Base-by-base conservation (phyloP, 106 monocot species). In the Vanilla planifolia region DNA sequence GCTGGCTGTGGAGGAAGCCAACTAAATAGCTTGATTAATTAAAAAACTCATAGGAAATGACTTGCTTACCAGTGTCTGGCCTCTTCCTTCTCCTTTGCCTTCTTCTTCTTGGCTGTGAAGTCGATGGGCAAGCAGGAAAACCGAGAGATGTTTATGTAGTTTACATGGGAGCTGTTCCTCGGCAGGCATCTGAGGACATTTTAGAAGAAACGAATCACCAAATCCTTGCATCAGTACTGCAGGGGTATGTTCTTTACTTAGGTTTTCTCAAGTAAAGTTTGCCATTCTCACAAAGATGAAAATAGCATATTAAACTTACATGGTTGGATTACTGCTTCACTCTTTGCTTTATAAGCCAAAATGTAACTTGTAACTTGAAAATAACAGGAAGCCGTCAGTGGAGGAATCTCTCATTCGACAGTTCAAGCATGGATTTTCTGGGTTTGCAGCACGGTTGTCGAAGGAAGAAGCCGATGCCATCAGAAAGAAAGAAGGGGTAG, bases 391-490 rank as follows among this genome's bases (percentile, higher is more conserved):
- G 52, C 29, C 17, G 17, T 5, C 24, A 0, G 63, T 64, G 3
- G 71, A 81, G 33, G 74, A 55, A 26, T 67, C 41, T 7, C 67
- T 92, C 21, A 6, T 86, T 4, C 68, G 67, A 16, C 68, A 73
- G 10, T 92, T 86, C 59, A 75, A 69, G 26, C 53, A 77, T 37
- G 80, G 79, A 0, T 92, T 92, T 74, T 83, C 86, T 1, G 91
- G 91, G 6, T 92, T 92, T 30, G 83, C 80, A 0, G 91, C 80
- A 0, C 68, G 68, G 47, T 24, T 92, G 26, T 48, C 79, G 0
- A 46, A 71, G 60, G 62, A 66, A 19, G 86, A 92, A 57, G 86
- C 82, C 1, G 19, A 36, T 0, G 72, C 77, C 55, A 67, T 89
- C 29, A 39, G 69, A 27, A 55, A 60, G 44, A 77, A 71, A 34